phyloP scores from a whole-genome alignment of 2,329 filamentous ascomycete species.

The Colletotrichum coccodes region DNA sequence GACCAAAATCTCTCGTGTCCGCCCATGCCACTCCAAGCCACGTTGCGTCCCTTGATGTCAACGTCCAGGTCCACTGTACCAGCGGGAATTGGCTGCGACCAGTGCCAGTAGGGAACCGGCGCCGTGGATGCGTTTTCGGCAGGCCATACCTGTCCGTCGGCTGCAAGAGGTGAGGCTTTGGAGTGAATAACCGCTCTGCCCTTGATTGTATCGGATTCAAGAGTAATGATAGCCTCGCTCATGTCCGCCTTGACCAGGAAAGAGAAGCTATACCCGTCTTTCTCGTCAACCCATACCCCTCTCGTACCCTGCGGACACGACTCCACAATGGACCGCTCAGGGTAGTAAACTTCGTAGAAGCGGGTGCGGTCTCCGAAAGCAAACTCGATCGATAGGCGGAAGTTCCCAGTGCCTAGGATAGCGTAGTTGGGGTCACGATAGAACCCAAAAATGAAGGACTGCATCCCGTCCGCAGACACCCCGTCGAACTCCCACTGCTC shows the following conservation, averaged over 20 bases:
- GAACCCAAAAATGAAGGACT: slow-evolving; percentile 40
- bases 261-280: slow-evolving; percentile 29
- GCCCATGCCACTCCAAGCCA: slow-evolving; percentile 1
- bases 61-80: neutral
- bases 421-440: slow-evolving; percentile 43
- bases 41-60: neutral
- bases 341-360: slow-evolving; percentile 38
- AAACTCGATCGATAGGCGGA: slow-evolving; percentile 39
- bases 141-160: slow-evolving; percentile 1
- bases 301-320: slow-evolving; percentile 31
- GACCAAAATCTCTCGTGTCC: slow-evolving; percentile 9
- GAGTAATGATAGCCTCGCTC: slow-evolving; percentile 19
- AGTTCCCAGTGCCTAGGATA: slow-evolving; percentile 40
- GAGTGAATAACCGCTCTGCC: slow-evolving; percentile 34
- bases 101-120: neutral
- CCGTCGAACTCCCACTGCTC: slow-evolving; percentile 45
- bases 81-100: slow-evolving; percentile 15
- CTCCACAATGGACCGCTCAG: slow-evolving; percentile 36
- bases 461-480: slow-evolving; percentile 36
- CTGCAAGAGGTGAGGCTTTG: neutral
- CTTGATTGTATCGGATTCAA: slow-evolving; percentile 27
- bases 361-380: slow-evolving; percentile 36
- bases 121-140: neutral
- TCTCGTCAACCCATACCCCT: slow-evolving; percentile 25
- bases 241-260: slow-evolving; percentile 33